Conservation (phyloP, 2,329 filamentous ascomycete genomes). For the Mariannaea sp. region DNA sequence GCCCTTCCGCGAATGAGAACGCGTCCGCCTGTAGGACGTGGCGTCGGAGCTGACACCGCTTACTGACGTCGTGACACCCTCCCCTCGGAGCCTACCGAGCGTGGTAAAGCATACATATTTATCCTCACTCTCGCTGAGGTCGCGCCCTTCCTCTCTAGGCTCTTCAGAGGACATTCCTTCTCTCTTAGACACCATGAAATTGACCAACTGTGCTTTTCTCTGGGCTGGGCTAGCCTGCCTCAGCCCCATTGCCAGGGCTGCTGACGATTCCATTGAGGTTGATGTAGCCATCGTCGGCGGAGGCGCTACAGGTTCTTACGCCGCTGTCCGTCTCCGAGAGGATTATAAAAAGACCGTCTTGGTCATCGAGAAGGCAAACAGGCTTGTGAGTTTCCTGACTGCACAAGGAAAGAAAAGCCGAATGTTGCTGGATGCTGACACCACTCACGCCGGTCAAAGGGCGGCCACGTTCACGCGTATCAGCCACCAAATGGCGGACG, state of each 20-base stretch:
- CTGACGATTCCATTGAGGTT: neutral
- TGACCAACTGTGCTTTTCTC: neutral
- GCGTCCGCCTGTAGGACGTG: too few relatives aligned
- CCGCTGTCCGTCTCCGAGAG: constrained; percentile 6
- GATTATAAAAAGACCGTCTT: constrained; percentile 7
- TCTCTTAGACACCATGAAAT: neutral
- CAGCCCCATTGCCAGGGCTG: neutral
- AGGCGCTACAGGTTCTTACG: constrained; percentile 8
- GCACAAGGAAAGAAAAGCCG: too few relatives aligned
- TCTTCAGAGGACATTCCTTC: too few relatives aligned
- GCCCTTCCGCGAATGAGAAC: too few relatives aligned
- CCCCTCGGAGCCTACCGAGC: too few relatives aligned
- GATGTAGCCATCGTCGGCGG: constrained; percentile 11
- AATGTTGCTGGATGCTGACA: neutral
- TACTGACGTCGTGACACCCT: too few relatives aligned
- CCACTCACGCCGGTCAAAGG: constrained; percentile 2
- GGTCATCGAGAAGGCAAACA: constrained; percentile 1
- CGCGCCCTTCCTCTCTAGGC: too few relatives aligned
- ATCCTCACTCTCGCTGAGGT: too few relatives aligned
- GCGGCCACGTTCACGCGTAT: constrained; percentile 24
- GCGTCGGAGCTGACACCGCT: too few relatives aligned
- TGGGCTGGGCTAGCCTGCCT: neutral
- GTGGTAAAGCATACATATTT: too few relatives aligned
- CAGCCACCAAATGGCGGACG: neutral
- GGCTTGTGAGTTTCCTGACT: neutral